A percentile compares a stretch with the other conserved stretches of the same genome.
phyloP scores from a whole-genome alignment of 1,284 basidiomycete species.

The Hemileia vastatrix region DNA sequence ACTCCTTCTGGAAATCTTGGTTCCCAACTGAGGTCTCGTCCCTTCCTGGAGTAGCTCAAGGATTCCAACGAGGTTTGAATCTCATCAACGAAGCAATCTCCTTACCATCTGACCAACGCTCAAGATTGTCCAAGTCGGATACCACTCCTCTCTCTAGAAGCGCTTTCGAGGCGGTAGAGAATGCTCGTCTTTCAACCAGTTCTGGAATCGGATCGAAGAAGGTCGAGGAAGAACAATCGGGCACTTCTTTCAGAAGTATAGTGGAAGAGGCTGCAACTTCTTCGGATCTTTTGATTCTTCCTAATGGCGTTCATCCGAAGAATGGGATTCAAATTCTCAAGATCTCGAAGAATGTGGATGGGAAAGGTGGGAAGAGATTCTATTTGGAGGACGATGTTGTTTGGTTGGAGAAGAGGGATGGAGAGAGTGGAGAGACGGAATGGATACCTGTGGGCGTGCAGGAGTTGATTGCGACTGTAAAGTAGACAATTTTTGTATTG shows the following conservation, averaged over 20 bases:
- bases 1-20: constrained; percentile 67
- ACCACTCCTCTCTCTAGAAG: constrained; percentile 24
- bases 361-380: constrained; percentile 69
- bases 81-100: constrained; percentile 87
- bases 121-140: constrained; percentile 58
- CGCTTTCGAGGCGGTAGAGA: background rate
- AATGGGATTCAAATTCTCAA: constrained; percentile 79
- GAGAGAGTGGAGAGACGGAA: no score
- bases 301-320: constrained; percentile 67
- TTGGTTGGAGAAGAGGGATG: constrained; percentile 26
- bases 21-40: constrained; percentile 62
- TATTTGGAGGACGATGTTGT: constrained; percentile 71
- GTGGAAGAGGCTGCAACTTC: constrained; percentile 75
- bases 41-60: constrained; percentile 59
- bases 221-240: constrained; percentile 18
- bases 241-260: constrained; percentile 69
- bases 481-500: background rate
- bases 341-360: constrained; percentile 65
- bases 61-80: constrained; percentile 74
- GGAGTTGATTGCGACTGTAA: constrained; percentile 31
- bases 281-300: constrained; percentile 78
- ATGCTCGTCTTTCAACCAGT: constrained; percentile 21
- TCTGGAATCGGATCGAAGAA: constrained; percentile 21
- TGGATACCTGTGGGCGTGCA: constrained; percentile 32
- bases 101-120: constrained; percentile 59